Evolutionary conservation across 345 rosid genomes (phyloP), one percentile per base, ranked within the genome.

Genomic region (Populus davidiana): DNA sequence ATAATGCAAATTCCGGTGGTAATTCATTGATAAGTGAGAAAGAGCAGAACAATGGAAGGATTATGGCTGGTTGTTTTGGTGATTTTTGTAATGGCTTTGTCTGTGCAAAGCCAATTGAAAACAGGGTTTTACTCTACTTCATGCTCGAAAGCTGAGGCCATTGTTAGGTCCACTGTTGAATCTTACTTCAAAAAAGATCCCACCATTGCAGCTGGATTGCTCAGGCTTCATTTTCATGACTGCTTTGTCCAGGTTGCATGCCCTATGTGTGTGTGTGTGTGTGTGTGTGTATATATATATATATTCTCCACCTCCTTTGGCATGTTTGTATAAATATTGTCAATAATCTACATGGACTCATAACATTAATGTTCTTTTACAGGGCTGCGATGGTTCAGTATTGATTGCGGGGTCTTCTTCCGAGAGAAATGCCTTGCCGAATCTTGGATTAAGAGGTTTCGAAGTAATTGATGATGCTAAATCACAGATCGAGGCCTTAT

Each of bases 191-290:
- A 79, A 29, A 81, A 85, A 70, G 93, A 91, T 86, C 89, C 91
- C 25, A 77, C 89, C 11, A 54, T 91, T 56, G 89, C 93, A 3
- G 84, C 93, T 65, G 95, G 82, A 72, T 86, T 91, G 86, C 90
- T 89, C 21, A 88, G 95, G 86, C 90, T 91, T 83, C 94, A 91
- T 66, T 89, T 91, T 76, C 95, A 91, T 52, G 93, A 91, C 62
- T 91, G 93, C 82, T 91, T 89, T 64, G 93, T 89, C 70, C 93
- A 91, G 91, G 93, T 91, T 70, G 0, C 16, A 6, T 66, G 5
- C 7, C 31, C 59, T 13, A 44, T 44, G 13, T 21, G 8, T n/a
- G n/a, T n/a, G n/a, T n/a, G n/a, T n/a, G n/a, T n/a, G n/a, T n/a
- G n/a, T n/a, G n/a, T n/a, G n/a, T n/a, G n/a, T n/a, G n/a, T n/a